Evolutionary conservation across 1,284 basidiomycete species (phyloP), one percentile per base, ranked within the genome.

Genomic region (Rhodotorula sp.): DNA sequence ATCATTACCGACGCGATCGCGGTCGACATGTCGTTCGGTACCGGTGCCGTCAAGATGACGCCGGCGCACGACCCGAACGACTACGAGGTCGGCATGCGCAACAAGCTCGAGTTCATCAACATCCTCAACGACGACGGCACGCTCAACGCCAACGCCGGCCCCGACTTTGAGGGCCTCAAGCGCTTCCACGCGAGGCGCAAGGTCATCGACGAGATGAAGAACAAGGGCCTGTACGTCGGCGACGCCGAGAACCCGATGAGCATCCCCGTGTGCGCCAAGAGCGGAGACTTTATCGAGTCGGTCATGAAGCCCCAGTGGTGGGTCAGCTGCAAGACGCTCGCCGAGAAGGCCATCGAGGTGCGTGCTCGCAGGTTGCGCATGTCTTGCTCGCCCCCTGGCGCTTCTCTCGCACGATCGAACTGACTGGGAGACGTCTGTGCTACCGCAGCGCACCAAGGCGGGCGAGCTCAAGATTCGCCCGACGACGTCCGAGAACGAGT

Each of bases 281-380:
- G 93, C 3, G 96, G 96, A 5, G 97, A 99, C 81, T 83, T 99
- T 65, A 97, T 99, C 77, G 97, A 99, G 82, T 91, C 92, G 10
- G 85, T 98, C 50, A 86, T 99, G 80, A 99, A 98, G 83, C 97
- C 97, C 0, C 97, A 99, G 81, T 99, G 97, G 97, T 99, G 95
- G 95, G 91, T 99, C 61, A 89, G 90, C 82, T 97, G 93, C 85
- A 89, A 92, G 81, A 91, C 91, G 2, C 85, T 99, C 66, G 94
- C 96, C 0, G 90, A 94, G 73, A 92, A 94, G 77, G 92, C 91
- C 21, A 87, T 97, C 80, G 89, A 89, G 84, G 92, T 91, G 50
- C 66, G 80, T 59, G 41, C n/a, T 8, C 34, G 5, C 34, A 34
- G 34, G 34, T 34, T 34, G 3, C 34, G 2, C 34, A 34, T 34